Conservation (phyloP, 2,329 filamentous ascomycete species). For the Talaromyces rugulosus region DNA sequence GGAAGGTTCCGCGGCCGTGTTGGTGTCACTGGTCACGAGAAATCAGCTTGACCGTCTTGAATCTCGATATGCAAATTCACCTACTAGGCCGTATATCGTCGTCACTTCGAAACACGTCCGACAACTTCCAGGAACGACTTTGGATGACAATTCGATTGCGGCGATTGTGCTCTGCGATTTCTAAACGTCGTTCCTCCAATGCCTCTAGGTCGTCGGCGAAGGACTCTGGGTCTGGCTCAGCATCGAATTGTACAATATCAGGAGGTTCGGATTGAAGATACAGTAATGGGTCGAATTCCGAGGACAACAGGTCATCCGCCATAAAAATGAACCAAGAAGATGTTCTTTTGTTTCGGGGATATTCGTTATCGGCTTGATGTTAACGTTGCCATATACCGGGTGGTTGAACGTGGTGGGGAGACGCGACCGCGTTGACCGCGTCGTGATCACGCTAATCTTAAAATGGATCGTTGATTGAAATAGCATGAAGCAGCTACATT, state of each 20-base stretch:
- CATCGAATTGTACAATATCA: constrained; percentile 13
- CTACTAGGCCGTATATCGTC: constrained; percentile 36
- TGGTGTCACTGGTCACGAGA: constrained; percentile 32
- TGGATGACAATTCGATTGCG: constrained; percentile 39
- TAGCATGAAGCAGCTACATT: neutral
- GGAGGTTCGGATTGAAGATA: constrained; percentile 45
- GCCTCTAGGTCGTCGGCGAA: constrained; percentile 40
- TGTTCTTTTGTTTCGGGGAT: neutral
- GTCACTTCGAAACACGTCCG: constrained; percentile 40
- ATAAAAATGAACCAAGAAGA: constrained; percentile 8
- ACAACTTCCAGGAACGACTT: constrained; percentile 39
- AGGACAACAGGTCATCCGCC: constrained; percentile 29
- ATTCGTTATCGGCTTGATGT: neutral
- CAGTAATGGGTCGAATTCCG: constrained; percentile 50
- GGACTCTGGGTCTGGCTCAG: constrained; percentile 25
- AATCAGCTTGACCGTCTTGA: neutral
- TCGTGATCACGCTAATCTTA: constrained; percentile 2
- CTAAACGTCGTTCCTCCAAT: constrained; percentile 28
- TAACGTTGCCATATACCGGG: neutral
- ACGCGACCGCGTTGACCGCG: constrained; percentile 11
- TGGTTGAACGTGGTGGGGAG: neutral
- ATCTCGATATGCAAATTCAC: neutral
- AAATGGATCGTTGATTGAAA: neutral
- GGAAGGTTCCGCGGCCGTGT: constrained; percentile 24
- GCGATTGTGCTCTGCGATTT: constrained; percentile 21